Evolutionary conservation across 2,329 filamentous ascomycete genomes (phyloP).

Genomic region (Rhinocladiella similis): DNA sequence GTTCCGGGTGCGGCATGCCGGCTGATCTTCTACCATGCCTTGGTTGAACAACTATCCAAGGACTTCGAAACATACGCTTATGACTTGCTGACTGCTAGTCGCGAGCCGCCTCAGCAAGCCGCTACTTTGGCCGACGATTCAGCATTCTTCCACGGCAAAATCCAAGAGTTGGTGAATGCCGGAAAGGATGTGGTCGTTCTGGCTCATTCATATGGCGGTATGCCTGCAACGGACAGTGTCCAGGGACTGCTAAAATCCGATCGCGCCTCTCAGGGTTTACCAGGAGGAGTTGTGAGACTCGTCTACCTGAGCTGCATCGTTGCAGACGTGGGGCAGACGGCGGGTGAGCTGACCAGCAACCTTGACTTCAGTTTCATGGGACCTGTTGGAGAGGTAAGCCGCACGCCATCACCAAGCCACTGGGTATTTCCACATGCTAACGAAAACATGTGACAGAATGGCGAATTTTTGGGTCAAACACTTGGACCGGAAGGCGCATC

Average conservation of each 20-base stretch:
- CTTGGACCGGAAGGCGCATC: neutral
- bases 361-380: neutral
- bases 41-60: neutral
- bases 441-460: neutral
- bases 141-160: constrained; percentile 28
- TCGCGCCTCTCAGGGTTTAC: constrained; percentile 23
- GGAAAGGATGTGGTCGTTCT: constrained; percentile 32
- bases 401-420: too few species aligned
- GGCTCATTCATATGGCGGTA: constrained; percentile 37
- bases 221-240: constrained; percentile 34
- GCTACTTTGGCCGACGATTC: constrained; percentile 31
- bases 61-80: neutral
- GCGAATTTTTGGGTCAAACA: neutral
- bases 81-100: neutral
- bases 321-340: neutral
- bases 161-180: constrained; percentile 28
- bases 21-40: neutral
- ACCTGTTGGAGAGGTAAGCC: neutral
- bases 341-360: neutral
- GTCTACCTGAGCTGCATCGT: constrained; percentile 3
- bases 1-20: neutral
- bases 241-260: constrained; percentile 28
- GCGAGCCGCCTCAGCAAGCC: constrained; percentile 2
- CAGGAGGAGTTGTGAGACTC: constrained; percentile 22
- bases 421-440: too few species aligned